A percentile compares a stretch with the other conserved stretches of the same genome.
Evolutionary conservation across 2,329 filamentous ascomycete genomes (phyloP).

Genomic region (Aureobasidium zeae): DNA sequence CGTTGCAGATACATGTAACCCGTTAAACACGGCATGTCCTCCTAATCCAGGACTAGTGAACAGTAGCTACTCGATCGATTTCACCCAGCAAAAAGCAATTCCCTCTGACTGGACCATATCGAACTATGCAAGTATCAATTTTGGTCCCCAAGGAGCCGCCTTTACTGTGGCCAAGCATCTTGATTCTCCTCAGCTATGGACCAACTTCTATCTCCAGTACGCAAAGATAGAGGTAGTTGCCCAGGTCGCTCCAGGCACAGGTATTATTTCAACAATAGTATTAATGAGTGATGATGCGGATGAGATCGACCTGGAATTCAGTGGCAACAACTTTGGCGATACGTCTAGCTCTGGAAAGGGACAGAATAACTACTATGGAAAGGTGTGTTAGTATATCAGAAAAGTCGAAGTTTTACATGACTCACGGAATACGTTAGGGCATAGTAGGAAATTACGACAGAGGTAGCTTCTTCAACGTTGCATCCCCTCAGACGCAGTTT

Average conservation of each 20-base stretch:
- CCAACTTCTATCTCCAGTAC: constrained; percentile 45
- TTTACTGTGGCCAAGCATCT: constrained; percentile 41
- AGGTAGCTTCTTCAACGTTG: constrained; percentile 32
- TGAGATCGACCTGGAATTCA: constrained; percentile 46
- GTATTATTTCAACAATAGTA: constrained; percentile 43
- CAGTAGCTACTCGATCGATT: constrained; percentile 20
- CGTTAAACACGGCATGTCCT: constrained; percentile 16
- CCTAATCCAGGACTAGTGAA: constrained; percentile 19
- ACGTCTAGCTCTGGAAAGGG: constrained; percentile 23
- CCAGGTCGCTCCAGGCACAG: constrained; percentile 40
- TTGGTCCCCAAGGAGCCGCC: constrained; percentile 37
- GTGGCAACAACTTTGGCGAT: constrained; percentile 29
- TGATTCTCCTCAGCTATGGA: constrained; percentile 40
- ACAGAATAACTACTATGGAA: constrained; percentile 47
- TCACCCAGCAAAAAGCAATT: constrained; percentile 19
- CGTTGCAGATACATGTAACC: constrained; percentile 18
- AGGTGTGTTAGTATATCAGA: no score
- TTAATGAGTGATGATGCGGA: constrained; percentile 44
- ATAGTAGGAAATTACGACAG: constrained; percentile 45
- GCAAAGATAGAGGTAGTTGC: constrained; percentile 42
- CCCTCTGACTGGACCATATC: constrained; percentile 21
- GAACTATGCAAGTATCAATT: constrained; percentile 32
- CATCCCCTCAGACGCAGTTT: constrained; percentile 41
- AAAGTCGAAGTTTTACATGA: no score
- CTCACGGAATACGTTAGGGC: no score